phyloP scores from a whole-genome alignment of 75 land plant genomes.

The Cunninghamia lanceolata region DNA sequence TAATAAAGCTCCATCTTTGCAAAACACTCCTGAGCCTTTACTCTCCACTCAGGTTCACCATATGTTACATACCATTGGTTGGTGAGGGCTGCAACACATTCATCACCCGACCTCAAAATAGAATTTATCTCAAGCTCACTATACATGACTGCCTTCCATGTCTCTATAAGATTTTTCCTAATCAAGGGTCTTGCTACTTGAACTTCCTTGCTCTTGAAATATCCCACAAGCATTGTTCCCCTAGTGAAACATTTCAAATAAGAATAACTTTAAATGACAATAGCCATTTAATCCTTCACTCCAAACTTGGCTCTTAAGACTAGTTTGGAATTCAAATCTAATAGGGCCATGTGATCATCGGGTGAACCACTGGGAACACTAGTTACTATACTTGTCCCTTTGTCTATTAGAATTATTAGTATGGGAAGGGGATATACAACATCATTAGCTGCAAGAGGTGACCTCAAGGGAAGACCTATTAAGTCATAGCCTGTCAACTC shows the following conservation, averaged over 20 bases:
- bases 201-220: slow-evolving; percentile 57
- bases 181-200: slow-evolving; percentile 75
- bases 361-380: slow-evolving; percentile 95
- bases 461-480: slow-evolving; percentile 67
- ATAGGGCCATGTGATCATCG: slow-evolving; percentile 83
- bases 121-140: slow-evolving; percentile 85
- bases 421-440: slow-evolving; percentile 54
- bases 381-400: slow-evolving; percentile 82
- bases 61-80: too few relatives aligned
- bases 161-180: slow-evolving; percentile 46
- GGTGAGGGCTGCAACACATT: too few relatives aligned
- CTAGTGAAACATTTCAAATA: slow-evolving; percentile 88
- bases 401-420: slow-evolving; percentile 38
- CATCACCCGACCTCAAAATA: slow-evolving; percentile 89
- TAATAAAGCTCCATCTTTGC: too few relatives aligned
- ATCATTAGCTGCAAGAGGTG: slow-evolving; percentile 68
- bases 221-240: slow-evolving; percentile 77
- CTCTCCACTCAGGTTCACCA: too few relatives aligned
- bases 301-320: slow-evolving; percentile 62
- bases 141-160: slow-evolving; percentile 58
- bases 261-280: slow-evolving; percentile 67
- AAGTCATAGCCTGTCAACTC: slow-evolving; percentile 69
- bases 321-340: slow-evolving; percentile 69
- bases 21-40: too few relatives aligned
- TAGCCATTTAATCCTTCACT: slow-evolving; percentile 85